Evolutionary conservation across 805 yeast species (phyloP).

Genomic region (Lachancea quebecensis): DNA sequence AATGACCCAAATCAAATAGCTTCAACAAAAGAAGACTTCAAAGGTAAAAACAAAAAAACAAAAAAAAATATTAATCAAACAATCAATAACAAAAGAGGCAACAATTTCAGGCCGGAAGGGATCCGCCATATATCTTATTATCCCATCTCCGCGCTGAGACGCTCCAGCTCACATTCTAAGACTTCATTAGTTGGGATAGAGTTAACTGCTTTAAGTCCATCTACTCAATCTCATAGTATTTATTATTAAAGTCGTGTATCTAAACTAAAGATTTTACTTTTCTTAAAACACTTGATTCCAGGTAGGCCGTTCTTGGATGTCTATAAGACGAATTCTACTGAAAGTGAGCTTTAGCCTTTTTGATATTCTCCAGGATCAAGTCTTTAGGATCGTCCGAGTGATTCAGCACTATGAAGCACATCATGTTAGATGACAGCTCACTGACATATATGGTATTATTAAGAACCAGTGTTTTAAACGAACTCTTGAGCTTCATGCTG

Average conservation of each 20-base stretch:
- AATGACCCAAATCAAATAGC: neutral
- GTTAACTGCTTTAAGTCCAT: neutral
- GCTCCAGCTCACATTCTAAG: constrained; percentile 2
- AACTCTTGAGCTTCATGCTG: constrained; percentile 78
- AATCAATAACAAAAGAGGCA: neutral
- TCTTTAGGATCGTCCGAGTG: constrained; percentile 31
- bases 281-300: neutral
- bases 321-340: constrained; percentile 18
- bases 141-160: too few species aligned
- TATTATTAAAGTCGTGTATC: constrained; percentile 6
- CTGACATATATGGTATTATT: constrained; percentile 51
- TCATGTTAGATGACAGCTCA: constrained; percentile 52
- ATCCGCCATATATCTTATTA: too few species aligned
- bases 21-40: neutral
- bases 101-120: neutral
- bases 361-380: constrained; percentile 49
- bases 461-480: constrained; percentile 68
- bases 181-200: neutral
- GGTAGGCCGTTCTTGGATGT: too few species aligned
- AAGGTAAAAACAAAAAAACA: neutral
- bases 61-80: too few species aligned
- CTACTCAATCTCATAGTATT: neutral
- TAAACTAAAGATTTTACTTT: neutral
- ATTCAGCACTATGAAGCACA: constrained; percentile 53
- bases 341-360: constrained; percentile 50